phyloP scores from a whole-genome alignment of 495 filamentous ascomycete genomes.

The Cercophora samala region DNA sequence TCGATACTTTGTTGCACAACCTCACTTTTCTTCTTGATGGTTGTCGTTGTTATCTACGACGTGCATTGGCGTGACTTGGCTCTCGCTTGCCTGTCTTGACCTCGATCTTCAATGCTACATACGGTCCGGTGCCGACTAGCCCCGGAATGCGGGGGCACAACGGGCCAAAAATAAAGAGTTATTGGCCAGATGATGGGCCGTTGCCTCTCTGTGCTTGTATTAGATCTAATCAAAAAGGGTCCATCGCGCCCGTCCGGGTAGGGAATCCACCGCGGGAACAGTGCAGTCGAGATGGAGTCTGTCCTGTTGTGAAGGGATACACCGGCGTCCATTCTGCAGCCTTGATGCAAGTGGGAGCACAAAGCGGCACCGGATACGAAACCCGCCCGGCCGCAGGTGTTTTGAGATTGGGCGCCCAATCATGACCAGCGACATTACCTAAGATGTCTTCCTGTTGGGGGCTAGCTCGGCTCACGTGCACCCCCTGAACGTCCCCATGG shows the following conservation, averaged over 20 bases:
- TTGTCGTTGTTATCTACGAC: neutral
- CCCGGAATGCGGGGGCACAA: neutral
- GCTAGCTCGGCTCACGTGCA: neutral
- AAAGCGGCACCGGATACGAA: neutral
- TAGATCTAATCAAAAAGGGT: neutral
- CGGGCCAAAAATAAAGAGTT: neutral
- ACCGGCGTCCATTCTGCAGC: neutral
- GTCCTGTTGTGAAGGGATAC: neutral
- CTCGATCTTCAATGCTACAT: neutral
- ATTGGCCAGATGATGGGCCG: neutral
- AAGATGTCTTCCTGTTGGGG: neutral
- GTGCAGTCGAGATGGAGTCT: neutral
- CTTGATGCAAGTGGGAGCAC: neutral
- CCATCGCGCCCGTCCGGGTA: neutral
- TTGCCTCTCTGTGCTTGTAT: neutral
- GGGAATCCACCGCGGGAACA: neutral
- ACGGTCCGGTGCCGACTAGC: neutral
- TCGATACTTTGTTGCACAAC: neutral
- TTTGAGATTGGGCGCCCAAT: neutral
- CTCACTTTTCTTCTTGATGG: neutral
- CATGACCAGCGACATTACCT: neutral
- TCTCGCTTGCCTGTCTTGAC: neutral
- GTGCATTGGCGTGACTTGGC: neutral
- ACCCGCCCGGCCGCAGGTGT: neutral
- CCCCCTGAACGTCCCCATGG: neutral